Conservation (phyloP, 345 rosid species). For the Lagerstroemia speciosa region DNA sequence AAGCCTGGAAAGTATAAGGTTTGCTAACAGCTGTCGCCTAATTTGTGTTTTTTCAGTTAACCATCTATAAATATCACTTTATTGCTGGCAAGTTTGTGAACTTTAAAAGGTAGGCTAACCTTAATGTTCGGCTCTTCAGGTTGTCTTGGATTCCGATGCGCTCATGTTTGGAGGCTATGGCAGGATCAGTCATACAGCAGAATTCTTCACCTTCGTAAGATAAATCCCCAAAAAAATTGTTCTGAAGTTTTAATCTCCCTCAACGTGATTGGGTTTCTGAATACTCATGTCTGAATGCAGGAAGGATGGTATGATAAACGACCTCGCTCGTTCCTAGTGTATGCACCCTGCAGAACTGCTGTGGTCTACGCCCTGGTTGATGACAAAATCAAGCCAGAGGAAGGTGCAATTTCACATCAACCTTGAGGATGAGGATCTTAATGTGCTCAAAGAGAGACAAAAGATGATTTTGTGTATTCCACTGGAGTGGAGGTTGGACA, state of each 20-base stretch:
- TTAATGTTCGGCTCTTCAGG: constrained; percentile 21
- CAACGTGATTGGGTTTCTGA: neutral
- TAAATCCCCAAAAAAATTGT: neutral
- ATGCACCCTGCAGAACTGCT: constrained; percentile 80
- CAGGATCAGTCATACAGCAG: constrained; percentile 52
- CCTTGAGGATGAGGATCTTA: neutral
- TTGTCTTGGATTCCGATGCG: constrained; percentile 76
- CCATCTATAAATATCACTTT: neutral
- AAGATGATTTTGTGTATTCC: neutral
- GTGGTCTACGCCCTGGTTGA: constrained; percentile 73
- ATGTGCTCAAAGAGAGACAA: neutral
- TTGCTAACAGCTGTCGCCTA: neutral
- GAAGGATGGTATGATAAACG: constrained; percentile 60
- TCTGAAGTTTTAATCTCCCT: too few relatives aligned
- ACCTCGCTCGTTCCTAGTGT: constrained; percentile 65
- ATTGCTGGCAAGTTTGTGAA: neutral
- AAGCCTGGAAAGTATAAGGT: constrained; percentile 93
- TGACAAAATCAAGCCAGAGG: neutral
- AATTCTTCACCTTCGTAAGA: constrained; percentile 69
- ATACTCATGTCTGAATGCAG: constrained; percentile 29
- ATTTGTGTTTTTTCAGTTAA: neutral
- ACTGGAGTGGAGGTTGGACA: neutral
- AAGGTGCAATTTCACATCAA: neutral
- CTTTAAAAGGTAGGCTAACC: neutral
- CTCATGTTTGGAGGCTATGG: constrained; percentile 67